Percentiles rank a stretch among this genome's conserved stretches.
Conservation (phyloP, 257 asterid species). For the Scutellaria minor region DNA sequence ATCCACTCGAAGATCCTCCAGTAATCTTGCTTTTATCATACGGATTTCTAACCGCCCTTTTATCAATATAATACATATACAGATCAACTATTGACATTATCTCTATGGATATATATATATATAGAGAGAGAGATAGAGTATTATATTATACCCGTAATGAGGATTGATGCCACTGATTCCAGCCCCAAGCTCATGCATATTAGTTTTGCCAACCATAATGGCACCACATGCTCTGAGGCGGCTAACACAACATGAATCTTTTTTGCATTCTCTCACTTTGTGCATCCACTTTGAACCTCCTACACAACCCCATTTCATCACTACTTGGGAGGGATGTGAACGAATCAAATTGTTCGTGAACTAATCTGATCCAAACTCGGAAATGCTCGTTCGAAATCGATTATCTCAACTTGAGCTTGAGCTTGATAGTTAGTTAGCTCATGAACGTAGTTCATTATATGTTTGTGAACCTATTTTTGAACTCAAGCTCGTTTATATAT, state of each 20-base stretch:
- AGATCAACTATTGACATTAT: no score
- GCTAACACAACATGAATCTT: conserved; percentile 75
- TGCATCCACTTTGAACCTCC: conserved; percentile 97
- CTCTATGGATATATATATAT: no score
- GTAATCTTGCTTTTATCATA: conserved; percentile 64
- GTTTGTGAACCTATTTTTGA: no score
- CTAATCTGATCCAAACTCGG: no score
- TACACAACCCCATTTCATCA: conserved; percentile 29
- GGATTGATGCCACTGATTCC: conserved; percentile 97
- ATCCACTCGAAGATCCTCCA: conserved; percentile 97
- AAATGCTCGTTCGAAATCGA: no score
- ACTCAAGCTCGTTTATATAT: no score
- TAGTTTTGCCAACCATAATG: conserved; percentile 82
- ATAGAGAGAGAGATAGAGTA: background rate
- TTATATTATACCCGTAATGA: conserved; percentile 74
- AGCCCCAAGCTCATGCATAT: conserved; percentile 97
- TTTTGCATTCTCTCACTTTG: conserved; percentile 61
- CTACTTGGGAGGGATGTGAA: background rate
- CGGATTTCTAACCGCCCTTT: conserved; percentile 79
- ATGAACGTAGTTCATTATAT: no score
- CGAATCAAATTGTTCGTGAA: no score
- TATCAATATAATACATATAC: background rate
- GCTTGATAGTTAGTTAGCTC: no score
- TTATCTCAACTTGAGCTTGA: no score
- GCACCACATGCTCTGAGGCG: conserved; percentile 88